Percentiles rank a stretch among this genome's conserved stretches.
Evolutionary conservation across 768 basidiomycete genomes (phyloP).

Genomic region (Tylopilus rubrobrunneus): DNA sequence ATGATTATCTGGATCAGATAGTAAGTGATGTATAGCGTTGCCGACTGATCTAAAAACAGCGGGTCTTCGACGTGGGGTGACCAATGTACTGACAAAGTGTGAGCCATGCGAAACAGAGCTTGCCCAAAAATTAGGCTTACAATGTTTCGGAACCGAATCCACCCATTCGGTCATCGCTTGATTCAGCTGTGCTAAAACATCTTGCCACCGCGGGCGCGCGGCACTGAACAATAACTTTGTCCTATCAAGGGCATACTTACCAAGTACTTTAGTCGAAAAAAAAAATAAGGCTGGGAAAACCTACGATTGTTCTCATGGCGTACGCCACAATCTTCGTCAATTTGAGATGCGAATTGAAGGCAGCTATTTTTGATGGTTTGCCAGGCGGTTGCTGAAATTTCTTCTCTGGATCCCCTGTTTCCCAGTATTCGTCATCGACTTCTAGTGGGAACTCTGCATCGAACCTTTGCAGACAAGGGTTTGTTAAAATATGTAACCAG

Average conservation of each 20-base stretch:
- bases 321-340: conserved; percentile 69
- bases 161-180: conserved; percentile 70
- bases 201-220: conserved; percentile 50
- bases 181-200: conserved; percentile 65
- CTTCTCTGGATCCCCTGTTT: conserved; percentile 41
- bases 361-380: conserved; percentile 52
- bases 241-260: conserved; percentile 67
- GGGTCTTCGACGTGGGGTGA: conserved; percentile 46
- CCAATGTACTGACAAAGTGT: conserved; percentile 48
- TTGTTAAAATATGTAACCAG: neutral
- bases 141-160: conserved; percentile 61
- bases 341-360: conserved; percentile 63
- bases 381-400: conserved; percentile 67
- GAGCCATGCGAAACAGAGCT: neutral
- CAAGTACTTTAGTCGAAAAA: conserved; percentile 2
- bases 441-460: conserved; percentile 80
- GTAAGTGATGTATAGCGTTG: conserved; percentile 54
- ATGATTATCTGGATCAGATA: conserved; percentile 63
- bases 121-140: conserved; percentile 37
- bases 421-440: conserved; percentile 82
- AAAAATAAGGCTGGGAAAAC: conserved; percentile 15
- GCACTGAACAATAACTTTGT: conserved; percentile 51
- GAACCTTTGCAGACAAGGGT: conserved; percentile 49
- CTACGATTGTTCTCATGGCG: conserved; percentile 63
- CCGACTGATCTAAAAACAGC: conserved; percentile 52